Evolutionary conservation across 129 eudicot genomes (phyloP).

Genomic region (Tagetes patula): DNA sequence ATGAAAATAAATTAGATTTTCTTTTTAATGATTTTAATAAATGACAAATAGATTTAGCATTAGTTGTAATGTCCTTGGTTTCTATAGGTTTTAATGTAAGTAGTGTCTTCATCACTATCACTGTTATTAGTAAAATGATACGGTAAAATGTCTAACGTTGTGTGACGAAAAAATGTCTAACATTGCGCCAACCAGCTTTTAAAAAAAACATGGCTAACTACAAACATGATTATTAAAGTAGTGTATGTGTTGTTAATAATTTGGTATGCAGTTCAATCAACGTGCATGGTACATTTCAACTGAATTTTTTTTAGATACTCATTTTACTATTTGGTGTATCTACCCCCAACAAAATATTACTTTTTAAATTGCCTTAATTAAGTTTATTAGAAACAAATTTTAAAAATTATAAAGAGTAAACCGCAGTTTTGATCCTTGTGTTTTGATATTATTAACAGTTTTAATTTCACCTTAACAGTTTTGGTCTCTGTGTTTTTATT

Average conservation of each 20-base stretch:
- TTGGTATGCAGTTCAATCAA: not conserved
- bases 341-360: too few relatives aligned
- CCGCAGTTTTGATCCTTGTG: too few relatives aligned
- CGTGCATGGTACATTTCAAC: not conserved
- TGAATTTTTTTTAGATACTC: not conserved
- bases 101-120: not conserved
- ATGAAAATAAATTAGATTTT: not conserved
- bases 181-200: too few relatives aligned
- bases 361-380: too few relatives aligned
- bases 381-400: too few relatives aligned
- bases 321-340: not conserved
- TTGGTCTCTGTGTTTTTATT: too few relatives aligned
- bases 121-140: not conserved
- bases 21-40: not conserved
- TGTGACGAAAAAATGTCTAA: not conserved
- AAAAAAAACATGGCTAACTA: not conserved
- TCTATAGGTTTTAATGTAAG: not conserved
- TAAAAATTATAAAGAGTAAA: too few relatives aligned
- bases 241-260: not conserved
- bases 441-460: too few relatives aligned
- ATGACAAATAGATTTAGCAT: not conserved
- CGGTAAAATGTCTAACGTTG: not conserved
- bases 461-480: too few relatives aligned
- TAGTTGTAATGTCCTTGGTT: not conserved
- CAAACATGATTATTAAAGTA: not conserved